Evolutionary conservation across 2,329 filamentous ascomycete genomes (phyloP), one percentile per base, ranked within the genome.

Genomic region (Aspergillus hiratsukae): DNA sequence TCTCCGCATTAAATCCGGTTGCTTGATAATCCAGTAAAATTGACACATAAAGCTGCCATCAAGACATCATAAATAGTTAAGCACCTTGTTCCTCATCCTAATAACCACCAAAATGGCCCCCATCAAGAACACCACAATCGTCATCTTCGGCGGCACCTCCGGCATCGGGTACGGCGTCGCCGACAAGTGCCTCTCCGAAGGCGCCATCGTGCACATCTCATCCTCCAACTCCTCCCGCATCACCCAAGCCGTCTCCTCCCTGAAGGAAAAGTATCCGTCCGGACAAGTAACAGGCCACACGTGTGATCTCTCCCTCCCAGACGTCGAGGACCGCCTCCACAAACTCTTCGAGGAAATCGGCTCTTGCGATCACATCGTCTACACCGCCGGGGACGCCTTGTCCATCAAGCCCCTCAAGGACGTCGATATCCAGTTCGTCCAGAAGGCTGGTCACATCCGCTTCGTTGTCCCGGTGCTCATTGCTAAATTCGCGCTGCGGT

Each of bases 81-180:
- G 14, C 3, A 7, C 14, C 31, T 17, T 35, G 31, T 35, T 35
- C 4, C 17, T 6, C 5, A 11, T 17, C 14, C 11, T 35, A 17
- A 35, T 35, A n/a, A 43, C 10, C 7, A 46, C 10, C 5, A 45
- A 25, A 21, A 46, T 46, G 43, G 21, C 43, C 4, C 14, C 43
- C 14, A 46, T 46, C 43, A 27, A 46, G 2, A 69, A 67, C 60
- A 67, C 72, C 28, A 76, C 75, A 35, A 69, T 83, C 54, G 73
- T 84, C 53, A 69, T 84, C 59, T 71, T 83, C 25, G 82, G 81
- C 21, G 81, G 80, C 41, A 79, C 78, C 46, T 74, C 75, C 48
- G 81, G 82, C 53, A 78, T 84, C 43, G 82, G 81, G 41, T 82
- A 76, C 64, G 70, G 67, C 56, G 76, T 80, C 8, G 81, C 81